Conservation (phyloP, 2,329 filamentous ascomycete species). For the Dryadomyces sulphureus region DNA sequence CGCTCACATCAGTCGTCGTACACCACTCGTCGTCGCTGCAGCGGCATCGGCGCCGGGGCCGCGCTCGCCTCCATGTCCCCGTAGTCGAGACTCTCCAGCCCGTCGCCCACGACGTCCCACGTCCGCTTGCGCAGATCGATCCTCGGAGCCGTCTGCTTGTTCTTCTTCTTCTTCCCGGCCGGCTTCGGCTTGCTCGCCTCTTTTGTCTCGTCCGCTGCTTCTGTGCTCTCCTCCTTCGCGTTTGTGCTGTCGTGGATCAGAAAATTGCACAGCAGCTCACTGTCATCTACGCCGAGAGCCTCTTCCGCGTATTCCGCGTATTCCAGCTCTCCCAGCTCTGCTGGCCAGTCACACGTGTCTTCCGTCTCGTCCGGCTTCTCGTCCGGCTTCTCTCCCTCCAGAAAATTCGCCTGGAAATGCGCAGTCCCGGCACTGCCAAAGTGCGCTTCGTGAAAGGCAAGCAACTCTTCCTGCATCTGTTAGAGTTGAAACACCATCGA, state of each 20-base stretch:
- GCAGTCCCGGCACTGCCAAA: conserved; percentile 34
- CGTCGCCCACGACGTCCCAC: conserved; percentile 50
- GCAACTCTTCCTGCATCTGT: conserved; percentile 38
- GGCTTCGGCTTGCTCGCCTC: conserved; percentile 16
- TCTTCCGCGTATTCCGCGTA: no score
- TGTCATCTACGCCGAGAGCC: no score
- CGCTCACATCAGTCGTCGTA: conserved; percentile 22
- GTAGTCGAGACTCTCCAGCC: conserved; percentile 45
- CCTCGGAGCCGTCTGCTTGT: conserved; percentile 22
- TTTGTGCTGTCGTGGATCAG: no score
- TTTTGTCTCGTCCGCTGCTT: conserved; percentile 5
- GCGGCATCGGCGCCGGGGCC: conserved; percentile 12
- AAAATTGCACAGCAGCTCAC: no score
- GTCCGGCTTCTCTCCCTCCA: not conserved
- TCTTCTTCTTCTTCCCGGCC: conserved; percentile 15
- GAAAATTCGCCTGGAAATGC: conserved; percentile 32
- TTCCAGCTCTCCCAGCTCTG: no score
- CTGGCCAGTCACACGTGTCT: no score
- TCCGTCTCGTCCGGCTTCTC: no score
- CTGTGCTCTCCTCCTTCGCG: no score
- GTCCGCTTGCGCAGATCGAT: conserved; percentile 49
- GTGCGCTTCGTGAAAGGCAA: conserved; percentile 42
- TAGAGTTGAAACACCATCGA: not conserved
- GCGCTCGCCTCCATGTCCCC: conserved; percentile 25
- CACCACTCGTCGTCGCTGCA: conserved; percentile 29